Evolutionary conservation across 306 rosid genomes (phyloP), one percentile per base, ranked within the genome.

Genomic region (Hippophae tibetana): DNA sequence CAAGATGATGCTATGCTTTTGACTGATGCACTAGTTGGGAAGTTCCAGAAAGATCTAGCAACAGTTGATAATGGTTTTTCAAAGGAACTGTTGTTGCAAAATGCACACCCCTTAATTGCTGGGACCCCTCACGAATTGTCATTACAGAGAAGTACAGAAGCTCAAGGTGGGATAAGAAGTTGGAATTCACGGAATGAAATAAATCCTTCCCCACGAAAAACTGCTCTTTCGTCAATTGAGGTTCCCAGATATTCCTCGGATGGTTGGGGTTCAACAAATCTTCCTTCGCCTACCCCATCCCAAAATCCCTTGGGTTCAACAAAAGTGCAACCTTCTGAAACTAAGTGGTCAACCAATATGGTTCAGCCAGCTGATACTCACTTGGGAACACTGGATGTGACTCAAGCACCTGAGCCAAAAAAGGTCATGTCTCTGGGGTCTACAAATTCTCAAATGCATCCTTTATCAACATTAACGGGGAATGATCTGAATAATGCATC

Each of bases 241-340:
- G 71, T 86, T 53, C 82, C 94, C 7, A 86, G 66, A 65, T 73
- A 65, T 67, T 78, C 93, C 5, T 60, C 78, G 57, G 86, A 81
- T 58, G 76, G 80, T 13, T 82, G 84, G 89, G 88, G 81, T 58
- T 59, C 95, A 68, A 77, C 85, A 41, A 84, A 82, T 72, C 93
- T 93, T 72, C 99, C 99, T 62, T 93, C 99, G 0, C 99, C 99
- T 55, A 93, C 99, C 73, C 99, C 99, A 27, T 56, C 72, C 60
- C 85, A 77, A 68, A 67, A 80, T 70, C 76, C 79, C 13, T 47
- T 76, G 47, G 79, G 79, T 63, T 82, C 72, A 47, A 54, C 76
- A 11, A 82, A 56, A 77, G 83, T 62, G 62, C 88, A 68, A 70
- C 72, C 62, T 57, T 78, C 67, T 63, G 93, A 87, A 71, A 82